Base-by-base conservation (phyloP, 202 grass and related monocot genomes). In the Eragrostis tef region DNA sequence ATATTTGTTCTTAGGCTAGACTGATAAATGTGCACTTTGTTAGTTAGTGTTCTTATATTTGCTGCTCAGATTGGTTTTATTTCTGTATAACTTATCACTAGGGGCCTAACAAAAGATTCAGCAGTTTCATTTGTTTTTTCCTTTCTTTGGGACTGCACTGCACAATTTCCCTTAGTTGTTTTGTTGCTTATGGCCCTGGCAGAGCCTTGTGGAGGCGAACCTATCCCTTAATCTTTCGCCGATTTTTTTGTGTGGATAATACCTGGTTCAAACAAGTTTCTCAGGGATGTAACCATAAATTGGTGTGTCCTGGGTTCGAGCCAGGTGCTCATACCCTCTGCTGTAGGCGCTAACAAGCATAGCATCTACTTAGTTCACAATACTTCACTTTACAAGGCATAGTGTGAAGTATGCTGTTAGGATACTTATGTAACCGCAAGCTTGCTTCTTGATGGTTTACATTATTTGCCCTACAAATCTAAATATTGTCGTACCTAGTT, bases 381-480 rank as follows among this genome's bases (percentile, higher is more conserved):
- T 74, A 52, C n/a, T 29, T 60, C 41, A 34, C 64, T 39, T 19
- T 69, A n/a, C 60, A 81, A 76, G 27, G 60, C 27, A 74, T 71
- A 72, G 7, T 51, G 25, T 79, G 61, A 16, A 78, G 52, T 60
- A 21, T 69, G 47, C 11, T 14, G 48, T 80, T 80, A 7, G n/a
- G 27, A 27, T 51, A 36, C 75, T 78, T 78, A 52, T 78, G 75
- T 31, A 67, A 51, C 36, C 57, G 5, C 42, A 62, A 59, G 15
- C 49, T 73, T 51, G 21, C 63, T 81, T 22, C 75, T 16, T 86
- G 6, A 29, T 41, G 43, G 51, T 86, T 70, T 76, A 49, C 11
- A 34, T 69, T 69, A 27, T 66, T 60, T 67, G 77, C 63, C 19
- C 2, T 73, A 52, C 2, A 13, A 51, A 10, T 62, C 63, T 50